Evolutionary conservation across 768 basidiomycete genomes (phyloP), one percentile per base, ranked within the genome.

Genomic region (Cystofilobasidium ferigula): DNA sequence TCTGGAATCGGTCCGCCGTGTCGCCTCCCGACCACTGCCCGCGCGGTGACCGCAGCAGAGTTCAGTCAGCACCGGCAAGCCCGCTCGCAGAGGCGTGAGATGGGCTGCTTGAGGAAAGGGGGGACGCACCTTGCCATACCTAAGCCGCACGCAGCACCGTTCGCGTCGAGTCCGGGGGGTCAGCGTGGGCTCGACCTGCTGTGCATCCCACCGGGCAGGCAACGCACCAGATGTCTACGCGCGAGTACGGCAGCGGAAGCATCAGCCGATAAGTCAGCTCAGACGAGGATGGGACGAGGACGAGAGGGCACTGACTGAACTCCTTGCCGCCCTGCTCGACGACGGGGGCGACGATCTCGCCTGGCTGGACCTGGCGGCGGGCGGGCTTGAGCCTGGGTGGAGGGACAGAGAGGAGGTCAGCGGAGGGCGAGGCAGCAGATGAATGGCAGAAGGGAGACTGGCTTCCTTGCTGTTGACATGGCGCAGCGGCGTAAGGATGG

Each of bases 21-120:
- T 99, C 95, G 63, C 94, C 95, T 62, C 95, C 95, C n/a, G 95
- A 95, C 94, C 94, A 98, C 78, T 62, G 34, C 32, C 35, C 18
- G 36, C 13, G 24, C 28, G n/a, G 18, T 28, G 35, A 53, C 47
- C 35, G 48, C 16, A 34, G n/a, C 20, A 32, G 20, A 22, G 6
- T 24, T 4, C 20, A 28, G 22, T 53, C 32, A 56, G 51, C 26
- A 35, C 42, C 45, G n/a, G 56, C n/a, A 34, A 38, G 38, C 18
- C 34, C 14, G 34, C 24, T 40, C 32, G n/a, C n/a, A n/a, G n/a
- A n/a, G n/a, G n/a, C n/a, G n/a, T n/a, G n/a, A n/a, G n/a, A n/a
- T n/a, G n/a, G n/a, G n/a, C n/a, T n/a, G n/a, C n/a, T n/a, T n/a
- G n/a, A n/a, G n/a, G n/a, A n/a, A n/a, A n/a, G n/a, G n/a, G n/a